Percentiles rank a stretch among this genome's conserved stretches.
phyloP scores from a whole-genome alignment of 2,329 filamentous ascomycete genomes.

The Paecilomyces niveus region DNA sequence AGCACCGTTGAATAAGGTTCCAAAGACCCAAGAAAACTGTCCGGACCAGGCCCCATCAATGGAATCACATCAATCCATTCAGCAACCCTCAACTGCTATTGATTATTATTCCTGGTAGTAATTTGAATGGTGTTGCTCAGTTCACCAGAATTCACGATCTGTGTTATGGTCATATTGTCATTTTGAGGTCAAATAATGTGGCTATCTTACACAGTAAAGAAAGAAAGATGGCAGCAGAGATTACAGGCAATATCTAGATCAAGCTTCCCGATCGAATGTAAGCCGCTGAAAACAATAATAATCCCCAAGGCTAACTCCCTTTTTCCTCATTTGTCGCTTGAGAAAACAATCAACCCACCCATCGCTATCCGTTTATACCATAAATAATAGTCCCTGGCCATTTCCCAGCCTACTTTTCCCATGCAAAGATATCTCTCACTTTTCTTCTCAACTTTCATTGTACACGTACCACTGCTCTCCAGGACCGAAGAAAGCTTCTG shows the following conservation, averaged over 20 bases:
- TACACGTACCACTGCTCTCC: slow-evolving; percentile 56
- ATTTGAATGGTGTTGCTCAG: neutral
- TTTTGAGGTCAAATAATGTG: neutral
- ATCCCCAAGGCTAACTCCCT: neutral
- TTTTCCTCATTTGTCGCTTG: neutral
- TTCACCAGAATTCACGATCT: neutral
- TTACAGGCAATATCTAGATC: neutral
- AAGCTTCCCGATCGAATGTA: neutral
- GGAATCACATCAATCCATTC: neutral
- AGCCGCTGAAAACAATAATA: neutral
- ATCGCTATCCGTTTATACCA: neutral
- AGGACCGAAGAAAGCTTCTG: slow-evolving; percentile 51
- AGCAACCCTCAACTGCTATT: neutral
- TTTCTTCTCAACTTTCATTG: slow-evolving; percentile 31
- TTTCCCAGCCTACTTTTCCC: neutral
- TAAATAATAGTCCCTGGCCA: neutral
- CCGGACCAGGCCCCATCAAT: neutral
- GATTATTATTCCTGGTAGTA: neutral
- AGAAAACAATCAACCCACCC: neutral
- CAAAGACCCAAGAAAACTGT: neutral
- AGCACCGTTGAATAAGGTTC: neutral
- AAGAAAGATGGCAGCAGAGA: neutral
- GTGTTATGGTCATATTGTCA: neutral
- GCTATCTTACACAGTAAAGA: neutral
- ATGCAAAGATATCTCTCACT: neutral